Conservation (phyloP, 305 asterid species). For the Fraxinus ornus region DNA sequence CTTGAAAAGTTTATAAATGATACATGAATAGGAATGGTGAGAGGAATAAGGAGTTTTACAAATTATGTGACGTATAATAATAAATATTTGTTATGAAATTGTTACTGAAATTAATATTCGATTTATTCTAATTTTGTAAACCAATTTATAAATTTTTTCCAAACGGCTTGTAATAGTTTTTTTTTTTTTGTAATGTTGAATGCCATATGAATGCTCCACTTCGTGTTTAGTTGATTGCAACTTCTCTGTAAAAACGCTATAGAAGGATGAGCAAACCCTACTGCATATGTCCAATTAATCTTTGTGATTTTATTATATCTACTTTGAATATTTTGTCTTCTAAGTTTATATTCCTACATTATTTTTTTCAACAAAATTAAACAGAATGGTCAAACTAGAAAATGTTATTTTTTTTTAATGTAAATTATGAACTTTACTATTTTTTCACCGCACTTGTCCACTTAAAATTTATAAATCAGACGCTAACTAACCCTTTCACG, state of each 20-base stretch:
- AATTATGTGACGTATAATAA: no score
- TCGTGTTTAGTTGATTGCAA: neutral
- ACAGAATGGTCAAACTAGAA: neutral
- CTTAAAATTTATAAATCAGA: neutral
- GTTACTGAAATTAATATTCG: no score
- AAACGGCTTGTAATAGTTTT: no score
- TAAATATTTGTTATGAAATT: no score
- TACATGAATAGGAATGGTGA: no score
- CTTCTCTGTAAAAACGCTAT: neutral
- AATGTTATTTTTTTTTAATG: neutral
- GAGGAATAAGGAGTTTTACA: no score
- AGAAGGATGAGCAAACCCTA: neutral
- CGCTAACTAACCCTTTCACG: neutral
- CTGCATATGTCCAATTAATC: neutral
- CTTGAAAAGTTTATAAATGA: no score
- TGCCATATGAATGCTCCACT: neutral
- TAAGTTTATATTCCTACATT: neutral
- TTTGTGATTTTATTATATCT: neutral
- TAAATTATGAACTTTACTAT: neutral
- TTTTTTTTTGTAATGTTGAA: neutral
- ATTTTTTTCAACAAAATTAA: neutral
- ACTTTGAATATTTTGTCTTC: neutral
- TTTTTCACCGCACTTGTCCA: neutral
- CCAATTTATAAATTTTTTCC: no score
- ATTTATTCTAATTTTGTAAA: no score